Evolutionary conservation across 768 basidiomycete genomes (phyloP), one percentile per base, ranked within the genome.

Genomic region (Termitomyces sp.): DNA sequence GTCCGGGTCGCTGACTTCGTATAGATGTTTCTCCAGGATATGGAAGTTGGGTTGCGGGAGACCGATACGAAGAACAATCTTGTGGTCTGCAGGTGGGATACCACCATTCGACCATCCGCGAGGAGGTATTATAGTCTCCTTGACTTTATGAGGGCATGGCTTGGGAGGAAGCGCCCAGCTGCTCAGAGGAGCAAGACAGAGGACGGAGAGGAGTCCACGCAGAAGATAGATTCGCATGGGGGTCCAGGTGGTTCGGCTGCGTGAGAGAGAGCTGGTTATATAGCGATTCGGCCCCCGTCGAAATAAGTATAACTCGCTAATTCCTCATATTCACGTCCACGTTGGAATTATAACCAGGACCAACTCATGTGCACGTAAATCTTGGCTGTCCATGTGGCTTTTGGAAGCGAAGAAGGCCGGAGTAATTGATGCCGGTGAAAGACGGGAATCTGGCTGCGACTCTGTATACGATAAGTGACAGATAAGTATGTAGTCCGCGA

Each of bases 61-160:
- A 21, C 76, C 85, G 45, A 87, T 82, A 56, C 81, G 84, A 62
- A 87, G 78, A 40, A 73, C 68, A 42, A 88, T 75, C n/a, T 64
- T 66, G 61, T 81, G 75, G 58, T 77, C 69, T 1, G 77, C 59
- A 10, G 78, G 71, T 21, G 85, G 77, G 32, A 71, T 66, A 38
- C 74, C 71, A 1, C 72, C 64, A 54, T 70, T 67, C 27, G 68
- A 54, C 85, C 85, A 87, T 11, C 78, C 79, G 29, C 46, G 71
- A 58, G 82, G 82, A 16, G 73, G 65, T n/a, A 65, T 4, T 23
- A 64, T 48, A 41, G 41, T 57, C 47, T 66, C 65, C 57, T 66
- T 66, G 62, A 66, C 54, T 44, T 60, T 61, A n/a, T 38, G 57
- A 41, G 60, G 23, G 19, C 40, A 55, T 52, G 45, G 44, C 21